Evolutionary conservation across 208 protist species (phyloP).

Genomic region (Leishmania major): DNA sequence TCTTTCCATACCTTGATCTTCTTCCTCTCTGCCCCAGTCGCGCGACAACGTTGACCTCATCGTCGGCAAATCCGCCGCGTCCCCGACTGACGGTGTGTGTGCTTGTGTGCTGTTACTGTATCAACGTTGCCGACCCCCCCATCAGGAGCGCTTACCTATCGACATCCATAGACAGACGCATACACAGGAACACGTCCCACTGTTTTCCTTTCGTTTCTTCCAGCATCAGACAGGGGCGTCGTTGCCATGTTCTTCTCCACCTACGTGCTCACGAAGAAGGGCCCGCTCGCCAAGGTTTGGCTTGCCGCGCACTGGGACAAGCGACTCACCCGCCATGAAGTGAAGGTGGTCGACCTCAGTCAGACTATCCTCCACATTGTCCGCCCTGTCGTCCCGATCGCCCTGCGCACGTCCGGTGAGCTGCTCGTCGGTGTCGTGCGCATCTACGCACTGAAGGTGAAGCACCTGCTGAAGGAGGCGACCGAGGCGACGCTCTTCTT

Average conservation of each 20-base stretch:
- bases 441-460: slow-evolving; percentile 96
- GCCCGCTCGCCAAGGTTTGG: slow-evolving; percentile 97
- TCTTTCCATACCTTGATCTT: background rate
- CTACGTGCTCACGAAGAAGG: slow-evolving; percentile 96
- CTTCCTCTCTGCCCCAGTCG: background rate
- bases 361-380: slow-evolving; percentile 94
- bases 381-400: slow-evolving; percentile 94
- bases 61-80: background rate
- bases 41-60: background rate
- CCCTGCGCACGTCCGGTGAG: slow-evolving; percentile 96
- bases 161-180: background rate
- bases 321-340: slow-evolving; percentile 93
- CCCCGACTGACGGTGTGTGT: background rate
- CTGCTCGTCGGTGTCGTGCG: slow-evolving; percentile 97
- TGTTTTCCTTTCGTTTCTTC: too few relatives aligned
- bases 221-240: background rate
- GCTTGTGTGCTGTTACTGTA: background rate
- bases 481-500: slow-evolving; percentile 81
- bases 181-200: background rate
- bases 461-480: slow-evolving; percentile 86
- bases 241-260: slow-evolving; percentile 97
- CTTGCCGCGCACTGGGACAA: slow-evolving; percentile 97
- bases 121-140: background rate
- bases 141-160: background rate
- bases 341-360: slow-evolving; percentile 91